phyloP scores from a whole-genome alignment of 164 flowering plant genomes.

The Aristolochia contorta region DNA sequence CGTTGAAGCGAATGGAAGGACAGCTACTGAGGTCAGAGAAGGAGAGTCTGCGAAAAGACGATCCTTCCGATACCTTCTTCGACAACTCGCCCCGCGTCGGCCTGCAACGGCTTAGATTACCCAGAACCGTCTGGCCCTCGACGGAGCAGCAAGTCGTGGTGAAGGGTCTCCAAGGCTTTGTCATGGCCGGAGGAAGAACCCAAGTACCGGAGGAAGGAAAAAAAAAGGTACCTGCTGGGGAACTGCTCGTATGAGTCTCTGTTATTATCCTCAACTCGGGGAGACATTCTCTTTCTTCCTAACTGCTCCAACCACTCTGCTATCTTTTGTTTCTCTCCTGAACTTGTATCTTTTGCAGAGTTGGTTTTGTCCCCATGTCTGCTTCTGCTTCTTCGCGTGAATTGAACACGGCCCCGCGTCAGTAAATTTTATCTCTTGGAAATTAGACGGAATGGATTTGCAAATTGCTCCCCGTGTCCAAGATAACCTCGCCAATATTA shows the following conservation, averaged over 20 bases:
- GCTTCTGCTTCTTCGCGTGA: not conserved
- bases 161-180: constrained; percentile 67
- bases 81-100: constrained; percentile 52
- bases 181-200: constrained; percentile 11
- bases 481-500: no score
- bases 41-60: constrained; percentile 65
- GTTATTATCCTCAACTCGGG: not conserved
- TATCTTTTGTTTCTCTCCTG: not conserved
- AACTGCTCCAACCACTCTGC: constrained; percentile 5
- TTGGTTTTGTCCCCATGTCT: not conserved
- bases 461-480: no score
- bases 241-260: not conserved
- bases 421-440: no score
- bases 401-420: not conserved
- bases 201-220: constrained; percentile 5
- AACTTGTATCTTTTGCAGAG: not conserved
- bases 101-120: constrained; percentile 54
- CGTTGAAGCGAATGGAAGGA: constrained; percentile 56
- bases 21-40: constrained; percentile 68
- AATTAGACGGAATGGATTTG: no score
- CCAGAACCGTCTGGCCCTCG: constrained; percentile 43
- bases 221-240: not conserved
- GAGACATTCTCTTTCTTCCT: not conserved
- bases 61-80: constrained; percentile 47
- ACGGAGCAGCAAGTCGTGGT: constrained; percentile 64